Conservation (phyloP, 2,329 filamentous ascomycete species). For the Cylindrodendrum hubeiense region DNA sequence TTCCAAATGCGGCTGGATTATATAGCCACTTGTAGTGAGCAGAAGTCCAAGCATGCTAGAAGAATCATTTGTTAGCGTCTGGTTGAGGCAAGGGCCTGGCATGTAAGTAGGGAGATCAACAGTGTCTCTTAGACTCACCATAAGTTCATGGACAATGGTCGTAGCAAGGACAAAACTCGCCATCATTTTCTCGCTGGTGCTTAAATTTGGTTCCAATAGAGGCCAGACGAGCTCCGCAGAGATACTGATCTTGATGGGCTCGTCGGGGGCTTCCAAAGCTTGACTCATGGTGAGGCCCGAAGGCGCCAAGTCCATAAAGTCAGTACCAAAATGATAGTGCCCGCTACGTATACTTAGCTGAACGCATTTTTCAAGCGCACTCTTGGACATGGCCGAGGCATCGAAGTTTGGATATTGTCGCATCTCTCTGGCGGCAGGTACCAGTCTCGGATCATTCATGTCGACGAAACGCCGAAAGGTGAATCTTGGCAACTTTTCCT, state of each 20-base stretch:
- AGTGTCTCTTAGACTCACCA: constrained; percentile 36
- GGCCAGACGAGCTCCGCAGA: constrained; percentile 41
- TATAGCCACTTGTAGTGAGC: constrained; percentile 30
- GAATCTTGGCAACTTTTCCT: constrained; percentile 9
- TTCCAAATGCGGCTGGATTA: constrained; percentile 30
- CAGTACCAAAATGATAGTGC: constrained; percentile 10
- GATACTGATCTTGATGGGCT: constrained; percentile 20
- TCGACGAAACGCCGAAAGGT: constrained; percentile 22
- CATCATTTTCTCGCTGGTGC: constrained; percentile 43
- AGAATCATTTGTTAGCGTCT: constrained; percentile 12
- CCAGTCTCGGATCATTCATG: constrained; percentile 1
- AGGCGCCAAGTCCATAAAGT: background rate
- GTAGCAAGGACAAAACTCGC: constrained; percentile 34
- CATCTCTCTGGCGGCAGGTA: constrained; percentile 17
- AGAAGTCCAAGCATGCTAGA: constrained; percentile 35
- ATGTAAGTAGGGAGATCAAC: background rate
- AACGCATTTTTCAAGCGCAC: constrained; percentile 11
- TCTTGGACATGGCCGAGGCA: background rate
- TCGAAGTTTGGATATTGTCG: constrained; percentile 12
- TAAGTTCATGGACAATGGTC: constrained; percentile 45
- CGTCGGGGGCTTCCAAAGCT: background rate
- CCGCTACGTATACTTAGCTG: constrained; percentile 27
- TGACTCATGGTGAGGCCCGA: background rate
- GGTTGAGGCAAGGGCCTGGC: background rate
- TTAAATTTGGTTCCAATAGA: constrained; percentile 38